Base-by-base conservation (phyloP, 2,329 filamentous ascomycete genomes). In the Scytalidium sp. region DNA sequence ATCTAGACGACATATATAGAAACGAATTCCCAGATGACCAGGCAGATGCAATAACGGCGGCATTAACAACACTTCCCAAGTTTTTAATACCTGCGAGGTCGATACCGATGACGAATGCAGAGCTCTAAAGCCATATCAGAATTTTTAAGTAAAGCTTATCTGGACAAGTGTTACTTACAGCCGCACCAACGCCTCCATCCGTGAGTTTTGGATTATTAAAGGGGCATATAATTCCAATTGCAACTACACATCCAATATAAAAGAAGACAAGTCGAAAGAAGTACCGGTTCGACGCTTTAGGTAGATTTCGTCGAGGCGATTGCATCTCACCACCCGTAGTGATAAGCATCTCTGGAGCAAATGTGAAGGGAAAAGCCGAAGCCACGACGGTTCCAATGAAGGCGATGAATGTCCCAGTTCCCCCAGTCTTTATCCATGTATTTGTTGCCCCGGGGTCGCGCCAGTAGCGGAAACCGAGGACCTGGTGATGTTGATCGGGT, bases 181-280 rank as follows among this genome's bases (percentile, higher is more conserved):
- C 32, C 1, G 79, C 79, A 43, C 76, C 78, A 5, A 70, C 67
- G 15, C 74, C 76, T 19, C 80, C 80, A 15, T 69, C 67, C 13
- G 76, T 78, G 29, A 85, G 70, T 2, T 67, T 67, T 1, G 64
- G 52, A 49, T 80, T 74, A 52, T 81, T 67, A 23, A 73, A 81
- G 0, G 79, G 79, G 54, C 77, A 79, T 47, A 81, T 81, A 25
- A 85, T 74, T 29, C 80, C 77, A 46, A 85, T 84, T n/a, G 78
- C 76, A 2, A 85, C 66, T 1, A 81, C 75, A 2, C 72, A 74
- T 5, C 77, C 65, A 46, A 84, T 70, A 61, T 84, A 84, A 70
- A 85, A 83, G 63, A 83, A 72, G 13, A 83, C 67, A n/a, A 85
- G 70, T 11, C 82, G 81, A 62, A 76, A 83, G 64, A 84, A 81